These are phyloP conservation scores for Polymyxa betae DNA, from an alignment of 208 protist genomes.

Conservation along the genomic window DNA sequence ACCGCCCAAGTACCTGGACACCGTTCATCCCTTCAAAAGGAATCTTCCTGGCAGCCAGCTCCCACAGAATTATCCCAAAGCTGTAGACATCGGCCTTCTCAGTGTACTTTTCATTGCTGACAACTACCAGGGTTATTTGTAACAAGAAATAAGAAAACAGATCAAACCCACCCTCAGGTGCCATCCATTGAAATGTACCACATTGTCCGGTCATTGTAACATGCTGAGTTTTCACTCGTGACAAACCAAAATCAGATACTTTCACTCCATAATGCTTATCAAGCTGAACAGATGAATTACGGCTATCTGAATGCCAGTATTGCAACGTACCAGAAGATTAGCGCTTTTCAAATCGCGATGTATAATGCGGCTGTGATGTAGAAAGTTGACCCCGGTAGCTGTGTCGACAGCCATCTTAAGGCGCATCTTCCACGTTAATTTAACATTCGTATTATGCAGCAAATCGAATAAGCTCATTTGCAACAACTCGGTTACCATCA, in stretches of 20 bases:
- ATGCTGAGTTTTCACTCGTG: constrained; percentile 30
- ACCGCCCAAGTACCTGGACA: background rate
- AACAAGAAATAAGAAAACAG: background rate
- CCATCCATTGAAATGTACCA: constrained; percentile 50
- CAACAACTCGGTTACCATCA: background rate
- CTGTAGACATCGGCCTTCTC: constrained; percentile 61
- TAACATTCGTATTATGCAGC: constrained; percentile 40
- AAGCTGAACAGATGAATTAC: background rate
- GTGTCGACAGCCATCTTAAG: constrained; percentile 36
- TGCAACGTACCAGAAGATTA: constrained; percentile 14
- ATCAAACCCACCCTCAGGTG: background rate
- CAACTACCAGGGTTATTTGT: background rate
- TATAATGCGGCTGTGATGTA: constrained; percentile 46
- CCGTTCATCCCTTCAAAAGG: constrained; percentile 40
- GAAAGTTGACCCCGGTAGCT: constrained; percentile 26
- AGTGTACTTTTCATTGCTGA: constrained; percentile 58
- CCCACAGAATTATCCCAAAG: constrained; percentile 57
- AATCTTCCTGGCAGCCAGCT: constrained; percentile 27
- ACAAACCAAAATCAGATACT: constrained; percentile 52
- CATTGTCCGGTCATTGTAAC: constrained; percentile 31
- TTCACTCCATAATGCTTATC: constrained; percentile 39
- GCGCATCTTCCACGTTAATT: background rate
- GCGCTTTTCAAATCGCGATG: constrained; percentile 37
- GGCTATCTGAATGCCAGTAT: background rate
- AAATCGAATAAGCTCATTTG: constrained; percentile 53